phyloP scores from a whole-genome alignment of 345 rosid genomes.

The Eucalyptus victrix region DNA sequence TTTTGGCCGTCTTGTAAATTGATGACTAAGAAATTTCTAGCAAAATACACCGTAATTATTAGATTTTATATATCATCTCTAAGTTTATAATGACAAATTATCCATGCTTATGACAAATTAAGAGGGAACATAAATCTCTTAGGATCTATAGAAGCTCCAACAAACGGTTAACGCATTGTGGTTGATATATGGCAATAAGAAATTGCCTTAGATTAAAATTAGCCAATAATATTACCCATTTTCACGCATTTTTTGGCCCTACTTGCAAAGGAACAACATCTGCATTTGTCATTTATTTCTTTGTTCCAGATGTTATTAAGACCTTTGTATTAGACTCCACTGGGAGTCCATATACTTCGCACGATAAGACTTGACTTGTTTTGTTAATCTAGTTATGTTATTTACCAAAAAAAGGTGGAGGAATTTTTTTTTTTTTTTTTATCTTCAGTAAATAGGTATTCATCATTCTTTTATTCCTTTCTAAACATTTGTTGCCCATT shows the following conservation, averaged over 20 bases:
- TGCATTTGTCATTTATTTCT: background rate
- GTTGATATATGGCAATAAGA: background rate
- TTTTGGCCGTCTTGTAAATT: background rate
- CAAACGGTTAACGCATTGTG: background rate
- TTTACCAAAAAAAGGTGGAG: background rate
- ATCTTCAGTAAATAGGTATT: too few relatives aligned
- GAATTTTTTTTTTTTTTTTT: too few relatives aligned
- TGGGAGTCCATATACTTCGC: background rate
- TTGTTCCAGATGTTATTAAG: background rate
- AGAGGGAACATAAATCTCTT: background rate
- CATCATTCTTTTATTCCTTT: background rate
- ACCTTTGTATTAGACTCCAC: background rate
- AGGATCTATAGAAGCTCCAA: background rate
- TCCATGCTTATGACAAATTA: background rate
- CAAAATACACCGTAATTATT: accelerated
- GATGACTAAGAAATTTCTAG: background rate
- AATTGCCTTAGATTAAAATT: background rate
- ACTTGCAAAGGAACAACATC: background rate
- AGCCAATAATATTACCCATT: background rate
- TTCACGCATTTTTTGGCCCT: background rate
- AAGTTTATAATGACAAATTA: background rate
- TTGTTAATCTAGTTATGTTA: too few relatives aligned
- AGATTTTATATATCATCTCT: background rate
- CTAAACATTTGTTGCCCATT: background rate
- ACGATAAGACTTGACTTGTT: background rate